These are phyloP conservation scores for Naganishia randhawae DNA, from an alignment of 768 basidiomycete genomes.

Conservation along the genomic window DNA sequence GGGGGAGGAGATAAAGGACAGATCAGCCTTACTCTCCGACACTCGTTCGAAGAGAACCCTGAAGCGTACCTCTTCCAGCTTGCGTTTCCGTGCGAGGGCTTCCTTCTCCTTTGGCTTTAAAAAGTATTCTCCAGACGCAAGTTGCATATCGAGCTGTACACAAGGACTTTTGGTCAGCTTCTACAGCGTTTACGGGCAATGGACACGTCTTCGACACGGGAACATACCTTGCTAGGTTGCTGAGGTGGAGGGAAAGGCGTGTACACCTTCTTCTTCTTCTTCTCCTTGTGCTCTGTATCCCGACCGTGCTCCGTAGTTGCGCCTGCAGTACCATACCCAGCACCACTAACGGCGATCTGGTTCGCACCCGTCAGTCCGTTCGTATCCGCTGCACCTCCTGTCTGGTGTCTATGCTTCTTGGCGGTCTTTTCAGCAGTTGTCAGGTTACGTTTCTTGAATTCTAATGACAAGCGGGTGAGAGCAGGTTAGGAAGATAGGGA, in stretches of 20 bases:
- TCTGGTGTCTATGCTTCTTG: constrained; percentile 68
- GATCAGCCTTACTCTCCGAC: neutral
- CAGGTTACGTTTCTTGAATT: constrained; percentile 88
- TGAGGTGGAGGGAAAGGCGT: constrained; percentile 99
- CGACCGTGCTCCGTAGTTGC: neutral
- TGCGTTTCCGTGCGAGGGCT: constrained; percentile 64
- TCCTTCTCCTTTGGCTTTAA: constrained; percentile 86
- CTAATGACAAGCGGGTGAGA: constrained; percentile 30
- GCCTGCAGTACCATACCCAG: constrained; percentile 8
- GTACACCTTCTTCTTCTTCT: constrained; percentile 79
- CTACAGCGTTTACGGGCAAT: neutral
- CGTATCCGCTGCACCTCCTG: constrained; percentile 23
- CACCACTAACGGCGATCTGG: constrained; percentile 13
- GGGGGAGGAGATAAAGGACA: constrained; percentile 17
- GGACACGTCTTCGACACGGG: neutral
- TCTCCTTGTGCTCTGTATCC: constrained; percentile 44
- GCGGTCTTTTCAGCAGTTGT: constrained; percentile 90
- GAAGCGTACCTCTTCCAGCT: constrained; percentile 67
- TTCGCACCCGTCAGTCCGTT: constrained; percentile 18
- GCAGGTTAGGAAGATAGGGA: neutral
- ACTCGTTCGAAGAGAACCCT: neutral
- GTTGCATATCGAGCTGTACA: constrained; percentile 78
- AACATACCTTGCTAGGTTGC: constrained; percentile 72
- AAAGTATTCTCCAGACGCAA: constrained; percentile 97
- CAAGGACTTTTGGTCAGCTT: neutral